Evolutionary conservation across 257 asterid genomes (phyloP).

Genomic region (Anisodus acutangulus): DNA sequence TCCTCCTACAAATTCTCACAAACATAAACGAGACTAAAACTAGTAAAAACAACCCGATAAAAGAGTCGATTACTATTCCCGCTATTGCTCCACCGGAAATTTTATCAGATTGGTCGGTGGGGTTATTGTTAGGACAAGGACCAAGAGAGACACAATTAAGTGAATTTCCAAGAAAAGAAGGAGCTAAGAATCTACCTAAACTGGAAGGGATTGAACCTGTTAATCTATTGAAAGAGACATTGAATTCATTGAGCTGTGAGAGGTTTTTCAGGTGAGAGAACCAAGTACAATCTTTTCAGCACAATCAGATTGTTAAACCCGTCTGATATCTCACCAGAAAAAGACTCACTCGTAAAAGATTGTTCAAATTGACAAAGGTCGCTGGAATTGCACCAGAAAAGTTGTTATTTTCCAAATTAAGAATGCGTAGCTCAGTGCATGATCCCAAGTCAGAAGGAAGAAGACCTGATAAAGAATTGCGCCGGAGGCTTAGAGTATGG

Average conservation of each 20-base stretch:
- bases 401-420: slow-evolving; percentile 50
- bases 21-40: slow-evolving; percentile 33
- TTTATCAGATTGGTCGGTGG: neutral
- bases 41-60: slow-evolving; percentile 34
- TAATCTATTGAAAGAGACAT: slow-evolving; percentile 57
- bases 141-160: slow-evolving; percentile 52
- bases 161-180: slow-evolving; percentile 56
- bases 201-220: slow-evolving; percentile 51
- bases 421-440: slow-evolving; percentile 45
- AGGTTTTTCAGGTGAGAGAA: slow-evolving; percentile 44
- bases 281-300: slow-evolving; percentile 51
- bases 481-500: slow-evolving; percentile 63
- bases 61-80: slow-evolving; percentile 59
- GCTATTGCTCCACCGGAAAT: slow-evolving; percentile 64
- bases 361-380: slow-evolving; percentile 42
- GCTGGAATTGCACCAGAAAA: slow-evolving; percentile 65
- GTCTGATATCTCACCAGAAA: slow-evolving; percentile 46
- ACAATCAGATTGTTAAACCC: slow-evolving; percentile 42
- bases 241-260: slow-evolving; percentile 39
- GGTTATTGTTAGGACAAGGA: slow-evolving; percentile 41
- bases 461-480: slow-evolving; percentile 54
- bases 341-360: slow-evolving; percentile 48
- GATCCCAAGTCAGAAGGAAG: slow-evolving; percentile 60
- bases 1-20: slow-evolving; percentile 38
- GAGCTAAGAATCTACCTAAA: slow-evolving; percentile 36